Evolutionary conservation across 257 asterid species (phyloP).

Genomic region (Lantana camara): DNA sequence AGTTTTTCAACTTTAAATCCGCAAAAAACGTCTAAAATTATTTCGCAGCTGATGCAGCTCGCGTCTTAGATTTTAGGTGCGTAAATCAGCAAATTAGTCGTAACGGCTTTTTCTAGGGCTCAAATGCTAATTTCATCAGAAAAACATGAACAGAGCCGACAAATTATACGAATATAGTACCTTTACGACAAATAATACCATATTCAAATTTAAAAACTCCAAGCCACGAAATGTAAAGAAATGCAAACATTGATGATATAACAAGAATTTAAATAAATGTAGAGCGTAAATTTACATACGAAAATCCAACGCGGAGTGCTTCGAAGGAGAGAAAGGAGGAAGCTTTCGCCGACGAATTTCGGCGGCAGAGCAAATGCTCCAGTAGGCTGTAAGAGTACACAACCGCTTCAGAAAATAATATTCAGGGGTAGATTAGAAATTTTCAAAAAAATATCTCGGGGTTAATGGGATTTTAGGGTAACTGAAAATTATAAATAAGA

Average conservation of each 20-base stretch:
- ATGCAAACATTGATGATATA: conserved; percentile 2
- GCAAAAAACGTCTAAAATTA: too few relatives aligned
- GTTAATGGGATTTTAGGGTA: conserved; percentile 26
- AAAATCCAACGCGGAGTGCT: conserved; percentile 20
- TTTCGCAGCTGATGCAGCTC: too few relatives aligned
- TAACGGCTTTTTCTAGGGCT: too few relatives aligned
- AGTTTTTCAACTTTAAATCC: too few relatives aligned
- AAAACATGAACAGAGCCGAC: neutral
- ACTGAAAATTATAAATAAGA: too few relatives aligned
- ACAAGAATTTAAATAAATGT: neutral
- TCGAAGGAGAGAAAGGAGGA: conserved; percentile 7
- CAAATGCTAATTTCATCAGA: conserved; percentile 15
- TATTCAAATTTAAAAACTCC: conserved; percentile 20
- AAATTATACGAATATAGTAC: conserved; percentile 12
- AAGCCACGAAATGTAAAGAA: conserved; percentile 19
- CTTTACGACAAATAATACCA: conserved; percentile 21
- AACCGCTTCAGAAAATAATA: conserved; percentile 38
- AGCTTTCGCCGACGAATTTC: conserved; percentile 22
- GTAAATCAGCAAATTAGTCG: too few relatives aligned
- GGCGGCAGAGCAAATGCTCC: conserved; percentile 29
- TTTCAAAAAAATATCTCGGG: conserved; percentile 20
- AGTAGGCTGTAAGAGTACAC: conserved; percentile 11
- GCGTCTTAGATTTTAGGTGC: too few relatives aligned
- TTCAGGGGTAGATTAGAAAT: conserved; percentile 28
- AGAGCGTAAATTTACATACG: conserved; percentile 20